These are phyloP conservation scores for Beauveria caledonica DNA, from an alignment of 2,329 filamentous ascomycete species.

Conservation along the genomic window DNA sequence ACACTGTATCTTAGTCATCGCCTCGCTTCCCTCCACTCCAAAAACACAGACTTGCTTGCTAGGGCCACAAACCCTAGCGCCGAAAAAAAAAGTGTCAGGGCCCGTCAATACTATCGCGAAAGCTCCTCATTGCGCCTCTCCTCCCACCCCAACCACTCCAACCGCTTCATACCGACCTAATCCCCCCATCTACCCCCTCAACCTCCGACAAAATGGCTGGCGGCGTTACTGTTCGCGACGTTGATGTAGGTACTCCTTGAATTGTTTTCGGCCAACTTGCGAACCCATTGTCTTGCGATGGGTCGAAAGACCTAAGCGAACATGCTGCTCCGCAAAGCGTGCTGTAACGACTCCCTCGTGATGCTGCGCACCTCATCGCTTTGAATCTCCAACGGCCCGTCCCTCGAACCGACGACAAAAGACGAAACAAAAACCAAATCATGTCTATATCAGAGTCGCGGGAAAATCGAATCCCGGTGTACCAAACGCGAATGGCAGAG, in stretches of 20 bases:
- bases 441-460: neutral
- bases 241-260: conserved; percentile 59
- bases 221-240: conserved; percentile 76
- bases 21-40: neutral
- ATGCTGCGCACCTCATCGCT: conserved; percentile 5
- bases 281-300: neutral
- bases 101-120: conserved; percentile 15
- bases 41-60: conserved; percentile 13
- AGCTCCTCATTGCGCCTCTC: neutral
- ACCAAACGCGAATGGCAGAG: conserved; percentile 9
- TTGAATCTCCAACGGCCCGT: neutral
- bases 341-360: conserved; percentile 7
- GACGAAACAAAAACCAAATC: neutral
- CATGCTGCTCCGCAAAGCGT: neutral
- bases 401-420: neutral
- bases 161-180: conserved; percentile 23
- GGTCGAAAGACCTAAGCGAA: neutral
- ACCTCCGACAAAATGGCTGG: conserved; percentile 65
- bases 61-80: conserved; percentile 28
- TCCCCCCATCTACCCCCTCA: conserved; percentile 20
- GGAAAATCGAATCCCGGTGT: neutral
- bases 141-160: conserved; percentile 19
- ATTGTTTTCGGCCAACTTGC: conserved; percentile 12
- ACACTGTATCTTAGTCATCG: conserved; percentile 20
- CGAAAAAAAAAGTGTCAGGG: conserved; percentile 17